Conservation (phyloP, 1,284 basidiomycete species). For the Pterulicium gracile region DNA sequence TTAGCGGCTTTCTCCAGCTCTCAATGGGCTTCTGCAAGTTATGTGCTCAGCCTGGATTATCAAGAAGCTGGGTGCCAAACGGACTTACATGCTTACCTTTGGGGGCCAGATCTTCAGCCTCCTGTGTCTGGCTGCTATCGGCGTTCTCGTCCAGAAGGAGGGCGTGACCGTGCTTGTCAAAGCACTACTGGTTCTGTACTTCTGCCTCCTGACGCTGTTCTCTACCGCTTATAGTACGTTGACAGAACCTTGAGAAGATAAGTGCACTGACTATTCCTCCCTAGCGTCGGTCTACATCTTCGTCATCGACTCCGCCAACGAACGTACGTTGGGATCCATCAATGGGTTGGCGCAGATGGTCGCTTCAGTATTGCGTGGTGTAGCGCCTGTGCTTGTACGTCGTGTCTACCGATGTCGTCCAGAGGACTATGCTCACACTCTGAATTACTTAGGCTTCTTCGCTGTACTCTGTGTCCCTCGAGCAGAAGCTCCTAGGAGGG, state of each 20-base stretch:
- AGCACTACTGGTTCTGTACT: conserved; percentile 9
- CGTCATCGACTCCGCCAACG: conserved; percentile 17
- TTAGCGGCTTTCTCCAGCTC: conserved; percentile 9
- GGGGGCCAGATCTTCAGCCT: conserved; percentile 12
- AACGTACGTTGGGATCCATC: conserved; percentile 25
- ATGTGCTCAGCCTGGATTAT: conserved; percentile 16
- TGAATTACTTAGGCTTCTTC: conserved; percentile 10
- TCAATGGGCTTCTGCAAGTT: conserved; percentile 19
- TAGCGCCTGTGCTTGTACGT: conserved; percentile 22
- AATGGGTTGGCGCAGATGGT: conserved; percentile 37
- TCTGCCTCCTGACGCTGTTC: not conserved
- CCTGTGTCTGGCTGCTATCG: conserved; percentile 15
- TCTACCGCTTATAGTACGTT: not conserved
- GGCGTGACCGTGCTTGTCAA: conserved; percentile 12
- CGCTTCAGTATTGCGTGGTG: conserved; percentile 29
- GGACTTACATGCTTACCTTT: conserved; percentile 13
- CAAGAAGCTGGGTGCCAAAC: conserved; percentile 16
- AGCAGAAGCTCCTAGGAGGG: conserved; percentile 11
- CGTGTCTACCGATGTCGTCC: too few species aligned
- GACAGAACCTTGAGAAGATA: too few species aligned
- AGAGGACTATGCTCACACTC: not conserved
- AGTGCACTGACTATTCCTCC: too few species aligned
- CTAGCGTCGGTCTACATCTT: conserved; percentile 14
- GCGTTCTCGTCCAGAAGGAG: conserved; percentile 14
- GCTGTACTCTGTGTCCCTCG: conserved; percentile 14